phyloP scores from a whole-genome alignment of 441 rosid species.

The Adansonia grandidieri region DNA sequence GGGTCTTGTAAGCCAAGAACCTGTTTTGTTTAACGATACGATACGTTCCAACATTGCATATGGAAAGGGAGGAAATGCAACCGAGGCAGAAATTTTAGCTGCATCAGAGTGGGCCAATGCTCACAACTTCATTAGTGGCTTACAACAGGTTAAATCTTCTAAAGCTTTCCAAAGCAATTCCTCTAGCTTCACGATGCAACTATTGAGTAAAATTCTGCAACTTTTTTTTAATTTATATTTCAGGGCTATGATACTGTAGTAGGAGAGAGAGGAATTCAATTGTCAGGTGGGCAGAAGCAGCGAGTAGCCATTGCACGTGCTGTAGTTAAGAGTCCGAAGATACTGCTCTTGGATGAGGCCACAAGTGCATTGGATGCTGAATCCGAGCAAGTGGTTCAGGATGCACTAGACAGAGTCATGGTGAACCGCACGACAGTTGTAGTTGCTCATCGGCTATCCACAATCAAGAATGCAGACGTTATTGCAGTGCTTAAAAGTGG shows the following conservation, averaged over 20 bases:
- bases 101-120: conserved; percentile 81
- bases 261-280: conserved; percentile 54
- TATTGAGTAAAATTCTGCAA: too few relatives aligned
- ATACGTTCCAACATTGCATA: conserved; percentile 59
- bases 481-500: conserved; percentile 50
- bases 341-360: conserved; percentile 57
- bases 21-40: conserved; percentile 55
- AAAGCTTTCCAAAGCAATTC: too few relatives aligned
- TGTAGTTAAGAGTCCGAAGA: conserved; percentile 51
- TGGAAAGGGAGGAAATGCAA: conserved; percentile 52
- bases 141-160: conserved; percentile 39
- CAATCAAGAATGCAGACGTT: conserved; percentile 46
- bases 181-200: too few relatives aligned
- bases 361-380: conserved; percentile 63
- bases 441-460: conserved; percentile 52
- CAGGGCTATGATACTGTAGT: conserved; percentile 55
- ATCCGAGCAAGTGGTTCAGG: conserved; percentile 59
- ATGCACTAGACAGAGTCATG: conserved; percentile 50
- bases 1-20: conserved; percentile 69
- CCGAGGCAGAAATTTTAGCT: conserved; percentile 56
- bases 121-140: conserved; percentile 63
- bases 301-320: conserved; percentile 62
- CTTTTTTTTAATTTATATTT: background rate
- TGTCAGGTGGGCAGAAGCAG: conserved; percentile 66
- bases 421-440: conserved; percentile 48